A percentile compares a stretch with the other conserved stretches of the same genome.
Conservation (phyloP, 805 yeast species). For the Metschnikowia lochheadii region DNA sequence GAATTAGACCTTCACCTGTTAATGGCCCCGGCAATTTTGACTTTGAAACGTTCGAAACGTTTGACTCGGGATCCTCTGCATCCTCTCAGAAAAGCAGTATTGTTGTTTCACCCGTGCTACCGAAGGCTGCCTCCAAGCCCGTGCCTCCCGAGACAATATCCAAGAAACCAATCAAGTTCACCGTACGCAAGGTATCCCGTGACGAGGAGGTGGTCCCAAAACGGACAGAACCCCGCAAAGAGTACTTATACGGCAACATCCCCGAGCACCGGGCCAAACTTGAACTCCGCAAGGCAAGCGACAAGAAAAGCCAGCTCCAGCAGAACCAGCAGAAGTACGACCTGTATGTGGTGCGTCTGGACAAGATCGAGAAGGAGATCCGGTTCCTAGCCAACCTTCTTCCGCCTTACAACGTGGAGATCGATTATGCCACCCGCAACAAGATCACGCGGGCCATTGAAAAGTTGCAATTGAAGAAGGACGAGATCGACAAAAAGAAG, state of each 20-base stretch:
- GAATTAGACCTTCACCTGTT: no score
- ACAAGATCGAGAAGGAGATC: slow-evolving; percentile 39
- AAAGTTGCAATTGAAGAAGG: slow-evolving; percentile 36
- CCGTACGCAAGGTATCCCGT: slow-evolving; percentile 20
- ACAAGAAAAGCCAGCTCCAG: slow-evolving; percentile 13
- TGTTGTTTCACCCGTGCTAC: slow-evolving; percentile 8
- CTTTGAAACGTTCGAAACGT: no score
- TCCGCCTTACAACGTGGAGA: slow-evolving; percentile 43
- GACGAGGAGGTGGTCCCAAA: slow-evolving; percentile 2
- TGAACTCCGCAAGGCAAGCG: slow-evolving; percentile 9
- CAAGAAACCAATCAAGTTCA: slow-evolving; percentile 18
- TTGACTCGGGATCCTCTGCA: no score
- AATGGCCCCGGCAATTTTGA: no score
- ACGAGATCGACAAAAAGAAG: slow-evolving; percentile 39
- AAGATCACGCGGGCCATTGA: slow-evolving; percentile 40
- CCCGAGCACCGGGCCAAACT: slow-evolving; percentile 15
- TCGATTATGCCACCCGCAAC: slow-evolving; percentile 38
- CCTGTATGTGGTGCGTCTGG: slow-evolving; percentile 27
- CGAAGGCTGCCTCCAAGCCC: slow-evolving; percentile 7
- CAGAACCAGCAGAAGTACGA: slow-evolving; percentile 33
- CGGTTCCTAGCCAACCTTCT: slow-evolving; percentile 34
- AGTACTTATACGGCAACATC: slow-evolving; percentile 17
- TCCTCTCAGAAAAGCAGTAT: background rate
- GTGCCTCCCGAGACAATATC: background rate
- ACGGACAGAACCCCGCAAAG: background rate